These are phyloP conservation scores for Cinnamomum micranthum DNA, from an alignment of 164 flowering plant species.

Conservation along the genomic window DNA sequence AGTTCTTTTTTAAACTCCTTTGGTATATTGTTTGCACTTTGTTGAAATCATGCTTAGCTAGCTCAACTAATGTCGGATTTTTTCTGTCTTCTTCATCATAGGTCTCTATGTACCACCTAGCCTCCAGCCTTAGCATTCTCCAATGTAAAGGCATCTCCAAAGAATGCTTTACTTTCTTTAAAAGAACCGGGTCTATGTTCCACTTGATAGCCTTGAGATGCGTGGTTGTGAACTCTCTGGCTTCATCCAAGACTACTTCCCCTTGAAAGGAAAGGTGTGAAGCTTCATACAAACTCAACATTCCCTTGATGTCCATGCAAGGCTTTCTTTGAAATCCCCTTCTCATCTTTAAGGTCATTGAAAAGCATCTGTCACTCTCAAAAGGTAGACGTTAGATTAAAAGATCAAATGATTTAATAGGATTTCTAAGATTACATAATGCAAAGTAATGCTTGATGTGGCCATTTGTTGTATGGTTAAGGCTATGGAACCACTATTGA, in stretches of 20 bases:
- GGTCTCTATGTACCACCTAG: constrained; percentile 26
- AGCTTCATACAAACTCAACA: constrained; percentile 40
- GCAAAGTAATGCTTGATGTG: too few relatives aligned
- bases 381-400: too few relatives aligned
- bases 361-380: constrained; percentile 28
- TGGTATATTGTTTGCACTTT: constrained; percentile 37
- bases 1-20: constrained; percentile 15
- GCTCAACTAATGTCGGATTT: constrained; percentile 20
- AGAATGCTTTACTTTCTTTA: constrained; percentile 19
- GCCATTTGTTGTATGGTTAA: too few relatives aligned
- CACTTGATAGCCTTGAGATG: constrained; percentile 13
- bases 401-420: too few relatives aligned
- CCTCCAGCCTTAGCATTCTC: constrained; percentile 34
- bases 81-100: constrained; percentile 9
- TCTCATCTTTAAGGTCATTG: constrained; percentile 22
- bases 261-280: constrained; percentile 28
- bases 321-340: constrained; percentile 15
- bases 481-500: too few relatives aligned
- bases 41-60: constrained; percentile 46
- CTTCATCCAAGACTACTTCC: constrained; percentile 26
- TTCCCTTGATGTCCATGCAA: constrained; percentile 17
- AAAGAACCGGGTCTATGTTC: constrained; percentile 8
- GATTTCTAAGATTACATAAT: too few relatives aligned
- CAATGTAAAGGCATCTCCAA: constrained; percentile 34
- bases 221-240: constrained; percentile 18